Percentiles rank a stretch among this genome's conserved stretches.
These are phyloP conservation scores for Claviceps pazoutovae DNA, from an alignment of 2,329 filamentous ascomycete genomes.

Conservation along the genomic window DNA sequence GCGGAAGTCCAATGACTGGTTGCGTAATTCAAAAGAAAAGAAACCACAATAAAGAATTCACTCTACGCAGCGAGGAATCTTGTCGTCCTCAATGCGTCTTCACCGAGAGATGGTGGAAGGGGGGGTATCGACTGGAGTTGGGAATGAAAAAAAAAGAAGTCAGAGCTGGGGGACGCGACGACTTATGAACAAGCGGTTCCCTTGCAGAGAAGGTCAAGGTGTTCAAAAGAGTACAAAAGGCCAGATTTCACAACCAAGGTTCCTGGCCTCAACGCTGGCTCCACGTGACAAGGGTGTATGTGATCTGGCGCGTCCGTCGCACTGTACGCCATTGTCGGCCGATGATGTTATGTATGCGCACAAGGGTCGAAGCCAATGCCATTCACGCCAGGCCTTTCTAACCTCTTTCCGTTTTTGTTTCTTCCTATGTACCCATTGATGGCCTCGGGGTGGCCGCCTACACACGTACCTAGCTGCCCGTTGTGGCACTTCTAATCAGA, in stretches of 20 bases:
- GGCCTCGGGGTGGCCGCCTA: too few relatives aligned
- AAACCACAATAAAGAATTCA: conserved; percentile 11
- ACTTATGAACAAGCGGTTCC: conserved; percentile 21
- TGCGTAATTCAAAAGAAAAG: conserved; percentile 11
- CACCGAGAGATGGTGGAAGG: conserved; percentile 10
- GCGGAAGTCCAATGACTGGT: conserved; percentile 9
- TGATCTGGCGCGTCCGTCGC: background rate
- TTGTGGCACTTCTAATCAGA: background rate
- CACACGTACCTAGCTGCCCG: too few relatives aligned
- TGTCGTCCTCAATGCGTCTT: conserved; percentile 17
- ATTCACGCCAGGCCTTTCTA: background rate
- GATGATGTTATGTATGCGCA: background rate
- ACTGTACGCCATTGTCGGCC: conserved; percentile 2
- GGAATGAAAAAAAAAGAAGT: conserved; percentile 12
- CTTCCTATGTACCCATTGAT: too few relatives aligned
- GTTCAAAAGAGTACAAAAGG: conserved; percentile 32
- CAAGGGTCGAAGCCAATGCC: background rate
- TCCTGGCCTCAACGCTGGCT: conserved; percentile 7
- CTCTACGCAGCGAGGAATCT: conserved; percentile 14
- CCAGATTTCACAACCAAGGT: conserved; percentile 30
- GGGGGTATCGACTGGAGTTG: conserved; percentile 15
- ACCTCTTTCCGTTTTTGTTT: too few relatives aligned
- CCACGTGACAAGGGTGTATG: conserved; percentile 17
- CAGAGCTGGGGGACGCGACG: conserved; percentile 14
- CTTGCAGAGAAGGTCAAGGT: conserved; percentile 26